Evolutionary conservation across 345 rosid genomes (phyloP).

Genomic region (Aegle marmelos): DNA sequence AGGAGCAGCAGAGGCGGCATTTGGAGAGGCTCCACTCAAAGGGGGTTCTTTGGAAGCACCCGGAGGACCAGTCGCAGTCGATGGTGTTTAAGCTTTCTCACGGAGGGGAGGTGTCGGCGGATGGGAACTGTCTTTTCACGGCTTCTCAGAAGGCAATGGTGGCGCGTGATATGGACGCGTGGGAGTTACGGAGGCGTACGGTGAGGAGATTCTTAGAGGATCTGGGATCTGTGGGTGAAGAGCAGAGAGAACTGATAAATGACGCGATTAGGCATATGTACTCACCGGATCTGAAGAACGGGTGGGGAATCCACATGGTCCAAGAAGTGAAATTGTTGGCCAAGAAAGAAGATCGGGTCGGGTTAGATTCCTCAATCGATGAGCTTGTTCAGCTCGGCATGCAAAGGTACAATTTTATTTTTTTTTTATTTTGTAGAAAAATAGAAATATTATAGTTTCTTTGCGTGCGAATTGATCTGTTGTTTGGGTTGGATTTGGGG

Average conservation of each 20-base stretch:
- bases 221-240: slow-evolving; percentile 55
- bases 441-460: neutral
- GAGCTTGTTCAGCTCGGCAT: slow-evolving; percentile 84
- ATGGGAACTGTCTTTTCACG: slow-evolving; percentile 97
- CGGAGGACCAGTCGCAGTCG: slow-evolving; percentile 46
- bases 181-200: slow-evolving; percentile 60
- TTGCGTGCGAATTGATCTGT: neutral
- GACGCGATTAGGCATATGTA: slow-evolving; percentile 81
- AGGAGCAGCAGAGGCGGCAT: slow-evolving; percentile 84
- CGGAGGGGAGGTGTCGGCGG: slow-evolving; percentile 93
- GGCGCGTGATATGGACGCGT: slow-evolving; percentile 81
- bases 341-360: slow-evolving; percentile 62
- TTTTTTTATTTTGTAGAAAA: neutral
- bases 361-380: slow-evolving; percentile 69
- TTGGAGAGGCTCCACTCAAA: slow-evolving; percentile 65
- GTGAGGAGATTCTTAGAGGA: slow-evolving; percentile 71
- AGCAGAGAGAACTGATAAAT: slow-evolving; percentile 44
- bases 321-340: slow-evolving; percentile 89
- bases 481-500: slow-evolving; percentile 3
- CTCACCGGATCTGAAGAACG: slow-evolving; percentile 94
- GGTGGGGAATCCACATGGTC: slow-evolving; percentile 97
- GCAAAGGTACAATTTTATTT: slow-evolving; percentile 56
- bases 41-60: slow-evolving; percentile 93
- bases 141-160: slow-evolving; percentile 82
- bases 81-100: slow-evolving; percentile 78